These are phyloP conservation scores for Casuarina glauca DNA, from an alignment of 306 rosid species.

Conservation along the genomic window DNA sequence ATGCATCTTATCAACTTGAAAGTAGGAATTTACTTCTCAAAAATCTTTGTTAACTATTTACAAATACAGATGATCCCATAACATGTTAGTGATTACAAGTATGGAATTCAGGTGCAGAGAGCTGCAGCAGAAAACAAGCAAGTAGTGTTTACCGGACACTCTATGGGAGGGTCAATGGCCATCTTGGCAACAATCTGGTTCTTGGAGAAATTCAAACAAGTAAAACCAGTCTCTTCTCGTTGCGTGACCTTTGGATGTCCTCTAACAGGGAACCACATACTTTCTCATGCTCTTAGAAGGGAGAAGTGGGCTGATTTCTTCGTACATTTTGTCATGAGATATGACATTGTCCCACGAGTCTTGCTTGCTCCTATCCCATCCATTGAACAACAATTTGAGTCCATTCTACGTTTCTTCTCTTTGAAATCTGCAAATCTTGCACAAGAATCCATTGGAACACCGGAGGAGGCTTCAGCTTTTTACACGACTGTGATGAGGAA, in stretches of 20 bases:
- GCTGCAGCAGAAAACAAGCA: slow-evolving; percentile 29
- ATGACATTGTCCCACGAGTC: slow-evolving; percentile 67
- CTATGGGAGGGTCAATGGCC: slow-evolving; percentile 70
- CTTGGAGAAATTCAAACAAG: slow-evolving; percentile 32
- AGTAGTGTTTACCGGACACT: slow-evolving; percentile 75
- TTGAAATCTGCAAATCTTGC: not conserved
- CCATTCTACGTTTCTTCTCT: slow-evolving; percentile 36
- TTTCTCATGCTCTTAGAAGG: slow-evolving; percentile 77
- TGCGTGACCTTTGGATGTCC: slow-evolving; percentile 87
- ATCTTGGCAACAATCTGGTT: slow-evolving; percentile 64
- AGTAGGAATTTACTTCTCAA: too few relatives aligned
- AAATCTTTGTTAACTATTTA: too few relatives aligned
- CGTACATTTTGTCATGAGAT: slow-evolving; percentile 58
- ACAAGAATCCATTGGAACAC: not conserved
- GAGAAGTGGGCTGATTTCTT: slow-evolving; percentile 70
- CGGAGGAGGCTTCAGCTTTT: slow-evolving; percentile 11
- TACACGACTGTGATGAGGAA: slow-evolving; percentile 53
- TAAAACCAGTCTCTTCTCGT: not conserved
- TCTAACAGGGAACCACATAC: slow-evolving; percentile 57
- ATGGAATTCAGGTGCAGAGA: not conserved
- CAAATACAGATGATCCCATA: not conserved
- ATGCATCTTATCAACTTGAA: too few relatives aligned
- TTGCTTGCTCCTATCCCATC: slow-evolving; percentile 60
- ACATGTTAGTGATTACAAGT: not conserved
- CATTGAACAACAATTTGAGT: slow-evolving; percentile 18